Percentiles rank a stretch among this genome's conserved stretches.
Conservation (phyloP, 2,329 filamentous ascomycete species). For the Zymoseptoria pseudotritici region DNA sequence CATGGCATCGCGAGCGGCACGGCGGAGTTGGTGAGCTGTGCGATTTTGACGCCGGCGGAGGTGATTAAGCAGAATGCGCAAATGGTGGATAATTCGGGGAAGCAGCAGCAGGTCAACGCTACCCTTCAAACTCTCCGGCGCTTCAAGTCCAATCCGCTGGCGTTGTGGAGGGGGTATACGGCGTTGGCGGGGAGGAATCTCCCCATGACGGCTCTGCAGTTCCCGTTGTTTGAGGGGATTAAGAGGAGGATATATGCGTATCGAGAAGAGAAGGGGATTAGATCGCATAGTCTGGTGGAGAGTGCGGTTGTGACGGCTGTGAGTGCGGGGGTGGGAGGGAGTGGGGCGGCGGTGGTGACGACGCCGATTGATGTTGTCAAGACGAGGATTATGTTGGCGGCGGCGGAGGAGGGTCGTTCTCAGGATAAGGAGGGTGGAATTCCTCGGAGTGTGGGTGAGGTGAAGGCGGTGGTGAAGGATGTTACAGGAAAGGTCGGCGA, state of each 20-base stretch:
- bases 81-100: slow-evolving; percentile 50
- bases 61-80: slow-evolving; percentile 93
- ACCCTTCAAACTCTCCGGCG: slow-evolving; percentile 50
- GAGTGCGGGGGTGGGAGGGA: slow-evolving; percentile 67
- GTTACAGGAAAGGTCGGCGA: slow-evolving; percentile 35
- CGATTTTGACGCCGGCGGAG: slow-evolving; percentile 81
- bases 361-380: slow-evolving; percentile 87
- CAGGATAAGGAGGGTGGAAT: neutral
- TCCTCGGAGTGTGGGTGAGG: slow-evolving; percentile 12
- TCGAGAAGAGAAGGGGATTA: slow-evolving; percentile 33
- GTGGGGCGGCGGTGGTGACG: slow-evolving; percentile 69
- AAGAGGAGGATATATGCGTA: slow-evolving; percentile 47
- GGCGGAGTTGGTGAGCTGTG: slow-evolving; percentile 77
- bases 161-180: slow-evolving; percentile 63
- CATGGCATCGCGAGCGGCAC: slow-evolving; percentile 66
- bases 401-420: slow-evolving; percentile 34
- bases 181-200: slow-evolving; percentile 75
- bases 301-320: slow-evolving; percentile 63
- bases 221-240: slow-evolving; percentile 74
- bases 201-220: slow-evolving; percentile 81
- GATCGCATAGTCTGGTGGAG: slow-evolving; percentile 49
- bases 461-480: slow-evolving; percentile 28
- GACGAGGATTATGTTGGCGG: slow-evolving; percentile 76
- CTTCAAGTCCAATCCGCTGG: slow-evolving; percentile 51
- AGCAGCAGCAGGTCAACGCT: slow-evolving; percentile 31